Evolutionary conservation across 179 eudicot genomes (phyloP).

Genomic region (Patellifolia procumbens): DNA sequence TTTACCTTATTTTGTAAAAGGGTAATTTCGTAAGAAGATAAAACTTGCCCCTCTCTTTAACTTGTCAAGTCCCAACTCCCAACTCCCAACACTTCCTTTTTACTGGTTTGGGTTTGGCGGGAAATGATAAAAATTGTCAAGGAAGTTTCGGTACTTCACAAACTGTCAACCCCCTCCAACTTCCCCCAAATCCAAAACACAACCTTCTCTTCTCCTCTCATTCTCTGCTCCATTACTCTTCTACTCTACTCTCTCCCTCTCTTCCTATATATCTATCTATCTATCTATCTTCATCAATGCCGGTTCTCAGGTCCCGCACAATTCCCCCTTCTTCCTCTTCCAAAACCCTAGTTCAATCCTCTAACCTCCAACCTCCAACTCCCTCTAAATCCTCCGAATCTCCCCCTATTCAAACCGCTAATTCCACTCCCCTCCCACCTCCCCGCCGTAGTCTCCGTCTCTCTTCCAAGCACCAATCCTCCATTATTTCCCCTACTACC

Average conservation of each 20-base stretch:
- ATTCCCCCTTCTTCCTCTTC: conserved; percentile 26
- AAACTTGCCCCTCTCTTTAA: too few relatives aligned
- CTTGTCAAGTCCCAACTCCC: too few relatives aligned
- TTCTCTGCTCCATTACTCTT: background rate
- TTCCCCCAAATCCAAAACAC: background rate
- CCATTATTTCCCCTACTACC: too few relatives aligned
- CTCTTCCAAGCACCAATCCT: conserved; percentile 38
- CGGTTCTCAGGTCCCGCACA: conserved; percentile 61
- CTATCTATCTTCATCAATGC: conserved; percentile 37
- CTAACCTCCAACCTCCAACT: conserved; percentile 43
- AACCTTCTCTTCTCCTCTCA: background rate
- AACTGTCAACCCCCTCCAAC: background rate
- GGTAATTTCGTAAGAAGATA: too few relatives aligned
- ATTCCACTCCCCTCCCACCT: conserved; percentile 2
- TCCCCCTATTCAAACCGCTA: background rate
- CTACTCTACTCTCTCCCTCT: background rate
- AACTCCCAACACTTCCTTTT: too few relatives aligned
- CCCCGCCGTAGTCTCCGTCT: conserved; percentile 53
- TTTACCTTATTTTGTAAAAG: too few relatives aligned
- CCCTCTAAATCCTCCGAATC: conserved; percentile 38
- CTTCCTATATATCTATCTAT: background rate
- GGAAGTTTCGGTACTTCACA: background rate
- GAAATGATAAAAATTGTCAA: conserved; percentile 7
- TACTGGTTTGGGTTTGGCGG: conserved; percentile 27
- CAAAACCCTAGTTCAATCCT: conserved; percentile 27